Evolutionary conservation across 1,139 yeast species (phyloP).

Genomic region (Meyerozyma smithsonii): DNA sequence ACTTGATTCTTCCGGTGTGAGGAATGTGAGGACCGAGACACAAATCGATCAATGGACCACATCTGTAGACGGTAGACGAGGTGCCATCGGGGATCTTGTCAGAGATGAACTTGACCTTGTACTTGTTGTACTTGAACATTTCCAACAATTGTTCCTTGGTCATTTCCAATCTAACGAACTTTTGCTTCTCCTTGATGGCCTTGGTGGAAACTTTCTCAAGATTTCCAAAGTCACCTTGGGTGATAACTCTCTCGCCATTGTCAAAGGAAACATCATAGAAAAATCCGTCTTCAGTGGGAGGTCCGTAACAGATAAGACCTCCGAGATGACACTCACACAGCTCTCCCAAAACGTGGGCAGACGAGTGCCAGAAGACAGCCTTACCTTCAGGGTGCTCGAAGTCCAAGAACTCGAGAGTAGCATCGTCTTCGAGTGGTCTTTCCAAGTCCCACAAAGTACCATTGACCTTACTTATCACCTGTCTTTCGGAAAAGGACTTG

Average conservation of each 20-base stretch:
- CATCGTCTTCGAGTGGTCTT: constrained; percentile 82
- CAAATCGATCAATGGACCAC: constrained; percentile 96
- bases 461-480: constrained; percentile 86
- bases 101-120: constrained; percentile 81
- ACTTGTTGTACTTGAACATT: constrained; percentile 95
- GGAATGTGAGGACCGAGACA: constrained; percentile 99
- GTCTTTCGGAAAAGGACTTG: constrained; percentile 76
- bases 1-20: constrained; percentile 94
- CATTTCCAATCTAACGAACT: constrained; percentile 89
- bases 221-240: constrained; percentile 77
- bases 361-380: constrained; percentile 97
- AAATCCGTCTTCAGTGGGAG: constrained; percentile 97
- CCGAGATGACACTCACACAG: constrained; percentile 96
- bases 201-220: constrained; percentile 86
- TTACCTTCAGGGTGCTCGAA: constrained; percentile 84
- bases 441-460: constrained; percentile 94
- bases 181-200: constrained; percentile 94
- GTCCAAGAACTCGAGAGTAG: constrained; percentile 61
- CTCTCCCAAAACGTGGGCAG: constrained; percentile 98
- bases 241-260: constrained; percentile 66
- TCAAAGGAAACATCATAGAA: constrained; percentile 95
- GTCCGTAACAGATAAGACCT: constrained; percentile 84
- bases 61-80: constrained; percentile 93
- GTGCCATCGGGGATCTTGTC: constrained; percentile 96
- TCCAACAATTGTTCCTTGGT: constrained; percentile 85